Percentiles rank a stretch among this genome's conserved stretches.
These are phyloP conservation scores for Fusarium mangiferae DNA, from an alignment of 2,329 filamentous ascomycete species.

Conservation along the genomic window DNA sequence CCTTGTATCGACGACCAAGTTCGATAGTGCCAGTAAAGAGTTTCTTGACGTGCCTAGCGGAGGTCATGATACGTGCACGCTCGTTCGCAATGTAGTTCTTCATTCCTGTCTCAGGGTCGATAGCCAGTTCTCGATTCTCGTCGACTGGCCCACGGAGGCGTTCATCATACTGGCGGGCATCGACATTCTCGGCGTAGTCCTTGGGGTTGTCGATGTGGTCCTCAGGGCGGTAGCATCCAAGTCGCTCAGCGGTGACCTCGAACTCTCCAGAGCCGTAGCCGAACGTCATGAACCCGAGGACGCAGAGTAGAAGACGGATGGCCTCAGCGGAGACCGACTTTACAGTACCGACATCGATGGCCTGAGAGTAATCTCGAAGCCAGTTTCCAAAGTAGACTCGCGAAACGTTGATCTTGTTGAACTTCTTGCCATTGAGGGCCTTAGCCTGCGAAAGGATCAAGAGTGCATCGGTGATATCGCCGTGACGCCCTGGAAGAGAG, in stretches of 20 bases:
- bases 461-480: slow-evolving; percentile 92
- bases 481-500: slow-evolving; percentile 73
- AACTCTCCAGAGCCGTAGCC: slow-evolving; percentile 87
- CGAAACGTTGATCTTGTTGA: slow-evolving; percentile 87
- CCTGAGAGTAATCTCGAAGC: slow-evolving; percentile 93
- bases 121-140: slow-evolving; percentile 78
- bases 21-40: slow-evolving; percentile 81
- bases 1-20: slow-evolving; percentile 77
- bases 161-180: slow-evolving; percentile 83
- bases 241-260: slow-evolving; percentile 82
- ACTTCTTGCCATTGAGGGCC: slow-evolving; percentile 75
- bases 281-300: slow-evolving; percentile 89
- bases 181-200: slow-evolving; percentile 89
- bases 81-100: slow-evolving; percentile 98
- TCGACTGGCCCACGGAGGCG: slow-evolving; percentile 86
- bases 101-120: slow-evolving; percentile 80
- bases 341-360: slow-evolving; percentile 91
- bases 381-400: slow-evolving; percentile 97
- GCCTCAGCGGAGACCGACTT: slow-evolving; percentile 91
- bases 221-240: slow-evolving; percentile 86
- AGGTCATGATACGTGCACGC: slow-evolving; percentile 80
- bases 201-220: slow-evolving; percentile 80
- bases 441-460: slow-evolving; percentile 73
- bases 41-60: slow-evolving; percentile 77
- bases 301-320: slow-evolving; percentile 87